A percentile compares a stretch with the other conserved stretches of the same genome.
phyloP scores from a whole-genome alignment of 1,284 basidiomycete species.

The Laetiporus sulphureus region DNA sequence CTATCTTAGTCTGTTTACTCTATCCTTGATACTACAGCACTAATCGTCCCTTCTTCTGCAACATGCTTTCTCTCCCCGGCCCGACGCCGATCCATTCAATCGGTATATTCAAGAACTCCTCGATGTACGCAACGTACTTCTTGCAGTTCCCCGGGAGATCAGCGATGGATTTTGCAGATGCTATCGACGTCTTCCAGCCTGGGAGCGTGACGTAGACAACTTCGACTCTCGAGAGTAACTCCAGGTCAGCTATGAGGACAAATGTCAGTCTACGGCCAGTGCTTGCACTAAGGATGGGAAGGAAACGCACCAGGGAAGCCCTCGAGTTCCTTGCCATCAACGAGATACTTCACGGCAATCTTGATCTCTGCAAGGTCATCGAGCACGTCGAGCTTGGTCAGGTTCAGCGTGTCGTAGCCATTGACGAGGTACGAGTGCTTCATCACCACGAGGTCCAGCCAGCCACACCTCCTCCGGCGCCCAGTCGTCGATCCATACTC shows the following conservation, averaged over 20 bases:
- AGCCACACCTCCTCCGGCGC: conserved; percentile 88
- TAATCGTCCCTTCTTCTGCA: conserved; percentile 30
- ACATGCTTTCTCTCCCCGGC: conserved; percentile 78
- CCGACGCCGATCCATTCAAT: conserved; percentile 93
- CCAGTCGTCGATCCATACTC: conserved; percentile 95
- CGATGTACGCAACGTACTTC: conserved; percentile 87
- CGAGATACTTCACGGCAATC: conserved; percentile 76
- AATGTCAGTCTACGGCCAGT: too few species aligned
- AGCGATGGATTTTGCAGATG: conserved; percentile 59
- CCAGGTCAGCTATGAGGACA: conserved; percentile 66
- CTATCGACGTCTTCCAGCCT: conserved; percentile 88
- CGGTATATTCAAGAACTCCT: conserved; percentile 72
- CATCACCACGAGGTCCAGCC: conserved; percentile 96
- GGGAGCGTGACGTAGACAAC: conserved; percentile 89
- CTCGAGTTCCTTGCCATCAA: conserved; percentile 72
- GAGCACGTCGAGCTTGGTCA: conserved; percentile 95
- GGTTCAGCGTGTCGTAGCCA: conserved; percentile 90
- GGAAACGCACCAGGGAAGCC: conserved; percentile 86
- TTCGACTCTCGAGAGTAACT: conserved; percentile 73
- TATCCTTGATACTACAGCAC: not conserved
- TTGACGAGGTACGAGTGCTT: conserved; percentile 93
- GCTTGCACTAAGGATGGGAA: too few species aligned
- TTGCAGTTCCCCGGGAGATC: conserved; percentile 83
- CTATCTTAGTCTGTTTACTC: conserved; percentile 9
- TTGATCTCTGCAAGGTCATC: conserved; percentile 87